A percentile compares a stretch with the other conserved stretches of the same genome.
Evolutionary conservation across 495 filamentous ascomycete genomes (phyloP).

Genomic region (Trichoderma orchidacearum): DNA sequence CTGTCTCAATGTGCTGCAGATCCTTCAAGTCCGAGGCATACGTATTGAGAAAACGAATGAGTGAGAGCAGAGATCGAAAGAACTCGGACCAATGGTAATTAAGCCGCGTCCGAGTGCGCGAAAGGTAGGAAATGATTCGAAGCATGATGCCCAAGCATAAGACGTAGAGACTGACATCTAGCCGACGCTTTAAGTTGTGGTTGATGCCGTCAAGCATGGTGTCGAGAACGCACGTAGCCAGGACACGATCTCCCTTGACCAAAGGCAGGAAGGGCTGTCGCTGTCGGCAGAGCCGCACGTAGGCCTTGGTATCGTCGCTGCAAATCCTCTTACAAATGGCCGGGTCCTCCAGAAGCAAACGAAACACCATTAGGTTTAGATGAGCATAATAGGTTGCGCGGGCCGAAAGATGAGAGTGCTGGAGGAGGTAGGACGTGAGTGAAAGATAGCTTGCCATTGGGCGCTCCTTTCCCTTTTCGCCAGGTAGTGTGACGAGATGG

Average conservation of each 20-base stretch:
- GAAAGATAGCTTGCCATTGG: constrained; percentile 79
- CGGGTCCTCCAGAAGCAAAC: constrained; percentile 79
- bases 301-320: constrained; percentile 60
- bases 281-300: constrained; percentile 80
- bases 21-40: constrained; percentile 63
- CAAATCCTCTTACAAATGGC: constrained; percentile 74
- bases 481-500: constrained; percentile 54
- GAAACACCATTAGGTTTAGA: constrained; percentile 68
- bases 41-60: constrained; percentile 81
- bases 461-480: constrained; percentile 53
- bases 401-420: constrained; percentile 77
- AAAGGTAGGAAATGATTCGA: constrained; percentile 70
- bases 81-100: constrained; percentile 92
- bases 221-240: constrained; percentile 68
- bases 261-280: constrained; percentile 77
- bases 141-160: constrained; percentile 66
- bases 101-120: constrained; percentile 61
- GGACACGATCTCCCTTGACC: constrained; percentile 52
- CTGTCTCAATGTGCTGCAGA: constrained; percentile 40
- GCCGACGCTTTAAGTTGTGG: constrained; percentile 75
- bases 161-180: constrained; percentile 79
- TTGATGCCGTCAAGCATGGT: constrained; percentile 81
- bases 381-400: constrained; percentile 70
- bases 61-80: constrained; percentile 77
- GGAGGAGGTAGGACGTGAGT: constrained; percentile 79